Evolutionary conservation across 345 rosid genomes (phyloP), one percentile per base, ranked within the genome.

Genomic region (Populus pruinosa): DNA sequence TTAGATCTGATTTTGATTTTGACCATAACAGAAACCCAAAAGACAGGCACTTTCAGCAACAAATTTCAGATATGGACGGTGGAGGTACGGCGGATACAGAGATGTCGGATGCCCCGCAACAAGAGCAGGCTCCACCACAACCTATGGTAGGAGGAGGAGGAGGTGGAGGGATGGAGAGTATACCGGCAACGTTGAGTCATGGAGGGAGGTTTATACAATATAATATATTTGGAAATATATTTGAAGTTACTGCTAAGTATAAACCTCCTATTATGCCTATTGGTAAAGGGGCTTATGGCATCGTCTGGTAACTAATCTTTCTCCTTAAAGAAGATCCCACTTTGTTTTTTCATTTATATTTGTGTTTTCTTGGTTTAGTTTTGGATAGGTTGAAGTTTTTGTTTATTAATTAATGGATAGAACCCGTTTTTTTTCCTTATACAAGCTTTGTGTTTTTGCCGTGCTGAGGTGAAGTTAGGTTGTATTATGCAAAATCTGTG

Each of bases 211-310:
- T 96, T 82, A 94, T 96, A n/a, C 98, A 92, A 81, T 96, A 96
- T 75, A 92, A 96, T 80, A 96, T 96, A 14, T 92, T 92, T 76
- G 99, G 99, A 14, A 94, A 96, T 87, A 89, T 96, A 69, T 96
- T 96, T 47, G 98, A 92, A 85, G 99, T 96, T 81, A 96, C 99
- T 7, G 92, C 96, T 56, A 96, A 96, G 89, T 96, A 96, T 77
- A 91, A 86, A 86, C 98, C 98, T 70, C 99, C 99, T 61, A 96
- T 96, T 79, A 82, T 96, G 97, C 98, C 99, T 66, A 94, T 96
- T 85, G 99, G 99, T 72, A 96, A 96, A 56, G 99, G 99, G 41
- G 99, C 99, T 17, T 96, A 94, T 73, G 99, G 99, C 79, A 92
- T 96, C 89, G 99, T 96, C 79, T 96, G 99, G 99, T 96, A 82